Base-by-base conservation (phyloP, 2,329 filamentous ascomycete genomes). In the Colletotrichum costaricense region DNA sequence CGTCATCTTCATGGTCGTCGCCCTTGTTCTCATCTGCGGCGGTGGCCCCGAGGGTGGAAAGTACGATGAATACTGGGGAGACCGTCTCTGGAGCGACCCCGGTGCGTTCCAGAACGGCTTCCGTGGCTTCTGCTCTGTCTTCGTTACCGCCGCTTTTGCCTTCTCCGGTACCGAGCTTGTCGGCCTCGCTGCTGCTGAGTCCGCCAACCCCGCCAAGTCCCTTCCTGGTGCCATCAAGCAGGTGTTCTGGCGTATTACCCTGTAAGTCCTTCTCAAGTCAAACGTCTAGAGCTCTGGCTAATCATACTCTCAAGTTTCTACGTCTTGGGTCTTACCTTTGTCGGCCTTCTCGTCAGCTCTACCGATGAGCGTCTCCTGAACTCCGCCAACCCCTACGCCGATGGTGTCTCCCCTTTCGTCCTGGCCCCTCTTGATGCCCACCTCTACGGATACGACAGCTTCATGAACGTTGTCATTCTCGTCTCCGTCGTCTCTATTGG, bases 161-260 rank as follows among this genome's bases (percentile, higher is more conserved):
- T 93, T 92, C 76, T 88, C 90, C 2, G 92, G 92, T 12, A 93
- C 92, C 1, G 92, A 93, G 79, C 83, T 93, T 5, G 91, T 93
- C 58, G 92, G 92, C 78, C 87, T 94, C 9, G 91, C 92, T 5
- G 92, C 92, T 4, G 92, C 92, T 14, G 92, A 94, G 82, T 89
- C 91, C 0, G 82, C 80, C 4, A 93, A 93, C 78, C 92, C 92
- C 1, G 88, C 90, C 75, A 91, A 93, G 80, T 90, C 92, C 0
- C 87, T 97, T 0, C 94, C 94, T 0, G 92, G 91, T 26, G 94
- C 94, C 2, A 91, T 95, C 78, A 96, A 95, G 85, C 94, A 96
- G 82, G 93, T 88, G 38, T 88, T 87, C 76, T 87, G 86, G 86
- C 85, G 86, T 79, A 86, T 88, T 75, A 85, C 84, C n/a, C 79